A percentile compares a stretch with the other conserved stretches of the same genome.
These are phyloP conservation scores for Kodamaea ohmeri DNA, from an alignment of 1,139 yeast species.

Conservation along the genomic window DNA sequence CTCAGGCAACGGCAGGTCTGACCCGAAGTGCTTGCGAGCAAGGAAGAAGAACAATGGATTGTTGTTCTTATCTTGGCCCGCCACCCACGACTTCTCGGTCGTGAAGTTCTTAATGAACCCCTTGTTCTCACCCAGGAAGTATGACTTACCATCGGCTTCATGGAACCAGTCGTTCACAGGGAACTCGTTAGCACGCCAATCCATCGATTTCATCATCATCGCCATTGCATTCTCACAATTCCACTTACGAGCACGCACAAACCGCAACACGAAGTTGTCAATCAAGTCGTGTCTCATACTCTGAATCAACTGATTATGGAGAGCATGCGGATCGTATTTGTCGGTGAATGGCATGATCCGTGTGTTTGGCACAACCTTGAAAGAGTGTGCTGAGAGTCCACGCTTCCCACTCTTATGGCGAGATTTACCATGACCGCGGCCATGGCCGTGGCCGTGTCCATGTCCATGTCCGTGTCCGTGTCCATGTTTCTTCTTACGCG, in stretches of 20 bases:
- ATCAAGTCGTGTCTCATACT: constrained; percentile 31
- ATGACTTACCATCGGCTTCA: constrained; percentile 43
- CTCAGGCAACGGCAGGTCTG: constrained; percentile 38
- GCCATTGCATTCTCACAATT: constrained; percentile 30
- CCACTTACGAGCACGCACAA: constrained; percentile 45
- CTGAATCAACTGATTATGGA: constrained; percentile 26
- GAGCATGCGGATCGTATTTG: constrained; percentile 25
- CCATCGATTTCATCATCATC: constrained; percentile 37
- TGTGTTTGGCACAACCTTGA: constrained; percentile 19
- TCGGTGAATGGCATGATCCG: constrained; percentile 18
- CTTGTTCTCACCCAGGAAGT: constrained; percentile 28
- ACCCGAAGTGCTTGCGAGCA: constrained; percentile 41
- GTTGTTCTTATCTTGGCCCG: constrained; percentile 38
- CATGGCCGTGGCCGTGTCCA: not conserved
- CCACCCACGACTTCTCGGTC: constrained; percentile 38
- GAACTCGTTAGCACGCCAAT: constrained; percentile 37
- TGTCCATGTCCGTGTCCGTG: not conserved
- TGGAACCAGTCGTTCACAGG: constrained; percentile 32
- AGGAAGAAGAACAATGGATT: constrained; percentile 42
- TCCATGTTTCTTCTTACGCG: not conserved
- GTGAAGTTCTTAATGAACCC: constrained; percentile 40
- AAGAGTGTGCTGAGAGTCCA: constrained; percentile 2
- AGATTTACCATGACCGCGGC: too few species aligned
- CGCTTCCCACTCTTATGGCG: constrained; percentile 1
- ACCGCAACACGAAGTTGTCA: constrained; percentile 38